A percentile compares a stretch with the other conserved stretches of the same genome.
These are phyloP conservation scores for Pseudozyma sp. DNA, from an alignment of 1,284 basidiomycete genomes.

Conservation along the genomic window DNA sequence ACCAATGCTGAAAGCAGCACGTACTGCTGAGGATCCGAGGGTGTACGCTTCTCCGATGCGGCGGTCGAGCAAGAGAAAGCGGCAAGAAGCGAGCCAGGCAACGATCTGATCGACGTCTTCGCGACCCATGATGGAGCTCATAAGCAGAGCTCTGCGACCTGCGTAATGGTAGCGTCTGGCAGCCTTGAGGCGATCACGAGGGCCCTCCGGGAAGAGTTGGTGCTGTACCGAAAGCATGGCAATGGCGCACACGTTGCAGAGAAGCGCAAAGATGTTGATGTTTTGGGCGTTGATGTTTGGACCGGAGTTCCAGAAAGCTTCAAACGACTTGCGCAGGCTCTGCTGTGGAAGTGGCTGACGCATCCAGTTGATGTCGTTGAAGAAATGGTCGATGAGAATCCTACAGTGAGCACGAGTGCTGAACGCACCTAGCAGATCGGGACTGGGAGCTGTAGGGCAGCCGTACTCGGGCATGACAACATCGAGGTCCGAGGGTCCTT, in stretches of 20 bases:
- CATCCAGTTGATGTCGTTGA: conserved; percentile 63
- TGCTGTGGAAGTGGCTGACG: conserved; percentile 56
- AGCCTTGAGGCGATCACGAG: conserved; percentile 43
- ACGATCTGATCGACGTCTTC: conserved; percentile 60
- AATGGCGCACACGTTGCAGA: conserved; percentile 53
- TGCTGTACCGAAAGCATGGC: conserved; percentile 43
- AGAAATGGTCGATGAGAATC: conserved; percentile 57
- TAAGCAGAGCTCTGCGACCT: conserved; percentile 45
- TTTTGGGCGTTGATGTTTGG: conserved; percentile 54
- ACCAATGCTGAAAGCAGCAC: conserved; percentile 57
- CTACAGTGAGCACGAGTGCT: conserved; percentile 44
- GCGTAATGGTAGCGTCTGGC: conserved; percentile 51
- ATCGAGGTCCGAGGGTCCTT: conserved; percentile 51
- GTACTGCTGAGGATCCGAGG: conserved; percentile 45
- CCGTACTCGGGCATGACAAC: conserved; percentile 59
- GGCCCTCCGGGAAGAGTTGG: conserved; percentile 28
- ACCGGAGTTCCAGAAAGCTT: conserved; percentile 50
- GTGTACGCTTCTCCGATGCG: conserved; percentile 59
- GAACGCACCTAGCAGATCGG: conserved; percentile 48
- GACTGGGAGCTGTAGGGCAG: conserved; percentile 37
- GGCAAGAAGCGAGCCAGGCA: conserved; percentile 47
- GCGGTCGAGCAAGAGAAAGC: conserved; percentile 61
- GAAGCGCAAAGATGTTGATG: conserved; percentile 59
- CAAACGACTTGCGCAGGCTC: conserved; percentile 43
- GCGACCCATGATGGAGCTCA: conserved; percentile 51